Conservation (phyloP, 768 basidiomycete genomes). For the Pleurotus salmoneostramineus region DNA sequence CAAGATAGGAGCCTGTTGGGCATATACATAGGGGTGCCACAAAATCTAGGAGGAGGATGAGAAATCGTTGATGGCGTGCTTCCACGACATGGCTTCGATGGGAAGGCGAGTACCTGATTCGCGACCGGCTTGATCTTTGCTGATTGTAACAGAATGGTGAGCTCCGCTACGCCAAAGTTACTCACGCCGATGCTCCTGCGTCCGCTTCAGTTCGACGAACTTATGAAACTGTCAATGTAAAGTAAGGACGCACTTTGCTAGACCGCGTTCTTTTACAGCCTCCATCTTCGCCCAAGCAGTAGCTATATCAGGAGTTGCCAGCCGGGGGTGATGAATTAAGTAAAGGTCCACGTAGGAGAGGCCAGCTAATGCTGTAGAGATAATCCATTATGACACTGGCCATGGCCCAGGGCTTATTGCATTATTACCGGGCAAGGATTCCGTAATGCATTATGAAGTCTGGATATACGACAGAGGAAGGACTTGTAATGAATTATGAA, state of each 20-base stretch:
- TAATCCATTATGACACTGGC: too few relatives aligned
- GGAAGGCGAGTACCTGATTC: conserved; percentile 51
- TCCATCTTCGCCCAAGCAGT: conserved; percentile 65
- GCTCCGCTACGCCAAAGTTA: conserved; percentile 58
- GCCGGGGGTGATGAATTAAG: conserved; percentile 57
- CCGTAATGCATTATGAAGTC: too few relatives aligned
- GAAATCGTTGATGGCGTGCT: conserved; percentile 6
- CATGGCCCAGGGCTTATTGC: too few relatives aligned
- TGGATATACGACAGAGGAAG: too few relatives aligned
- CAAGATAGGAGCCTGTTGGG: conserved; percentile 47
- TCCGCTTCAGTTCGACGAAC: neutral
- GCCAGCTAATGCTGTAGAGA: too few relatives aligned
- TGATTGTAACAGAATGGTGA: conserved; percentile 49
- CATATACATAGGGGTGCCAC: conserved; percentile 69
- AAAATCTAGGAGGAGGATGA: conserved; percentile 39
- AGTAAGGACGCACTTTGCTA: conserved; percentile 41
- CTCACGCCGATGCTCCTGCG: conserved; percentile 68
- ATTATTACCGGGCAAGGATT: too few relatives aligned
- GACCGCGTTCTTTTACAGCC: conserved; percentile 47
- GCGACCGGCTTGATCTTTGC: conserved; percentile 62
- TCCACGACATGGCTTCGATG: neutral
- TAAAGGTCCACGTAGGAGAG: conserved; percentile 68
- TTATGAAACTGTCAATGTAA: neutral
- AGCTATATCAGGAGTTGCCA: conserved; percentile 55
- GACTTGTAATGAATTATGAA: too few relatives aligned